Base-by-base conservation (phyloP, 768 basidiomycete genomes). In the Amyloporia xantha region DNA sequence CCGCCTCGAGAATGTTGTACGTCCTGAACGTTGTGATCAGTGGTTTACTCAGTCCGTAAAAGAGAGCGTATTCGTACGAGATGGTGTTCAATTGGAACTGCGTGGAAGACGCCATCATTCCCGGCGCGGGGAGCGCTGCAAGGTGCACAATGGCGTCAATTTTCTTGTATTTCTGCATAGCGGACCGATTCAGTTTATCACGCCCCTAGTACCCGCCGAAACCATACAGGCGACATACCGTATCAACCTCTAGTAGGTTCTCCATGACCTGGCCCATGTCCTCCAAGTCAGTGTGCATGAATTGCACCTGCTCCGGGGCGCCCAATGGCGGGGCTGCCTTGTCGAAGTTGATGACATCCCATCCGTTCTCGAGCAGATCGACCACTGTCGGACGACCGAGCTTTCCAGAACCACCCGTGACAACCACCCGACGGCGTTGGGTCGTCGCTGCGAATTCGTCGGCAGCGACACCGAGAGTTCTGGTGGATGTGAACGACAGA, bases 181-280 rank as follows among this genome's bases (percentile, higher is more conserved):
- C 27, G 19, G 11, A n/a, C n/a, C n/a, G 30, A 7, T 33, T 33
- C 30, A 33, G 30, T 33, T 33, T 33, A 33, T 15, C 30, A 15
- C 7, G 7, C 30, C 30, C 9, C 30, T 7, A 33, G n/a, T n/a
- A n/a, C n/a, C n/a, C n/a, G n/a, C n/a, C n/a, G n/a, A n/a, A n/a
- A n/a, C 30, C 9, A 10, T 9, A 21, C 41, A 9, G 19, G 4
- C 20, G 24, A 35, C 44, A 2, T 30, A 45, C 44, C 6, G 44
- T 45, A 27, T 45, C 44, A 9, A 45, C 44, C 23, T 45, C 44
- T 5, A 45, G 20, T 5, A 45, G 30, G 44, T 45, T 45, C 44
- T 45, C 44, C 27, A 45, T 45, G 28, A 45, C 44, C 44, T 45
- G 44, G 28, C 44, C 44, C 44, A 45, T 45, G 44, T 23, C 27